Evolutionary conservation across 2,329 filamentous ascomycete species (phyloP), one percentile per base, ranked within the genome.

Genomic region (Hyphodiscus sp.): DNA sequence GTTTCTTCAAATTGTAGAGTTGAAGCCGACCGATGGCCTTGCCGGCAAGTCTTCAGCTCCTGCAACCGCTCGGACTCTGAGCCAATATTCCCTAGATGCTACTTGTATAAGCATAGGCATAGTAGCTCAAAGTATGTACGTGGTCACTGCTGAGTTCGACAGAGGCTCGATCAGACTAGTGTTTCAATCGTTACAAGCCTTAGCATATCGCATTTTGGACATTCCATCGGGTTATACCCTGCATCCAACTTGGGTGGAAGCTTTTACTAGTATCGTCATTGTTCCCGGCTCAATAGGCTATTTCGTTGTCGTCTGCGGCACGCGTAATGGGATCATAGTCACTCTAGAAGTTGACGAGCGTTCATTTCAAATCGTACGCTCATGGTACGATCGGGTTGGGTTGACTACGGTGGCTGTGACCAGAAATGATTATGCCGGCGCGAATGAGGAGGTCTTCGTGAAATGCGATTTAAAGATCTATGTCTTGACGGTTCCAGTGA

Each of bases 401-500:
- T 50, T 53, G 19, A 64, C 60, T 20, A 53, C 64, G n/a, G 63
- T 58, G 5, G 55, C 55, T 6, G 48, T 69, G 10, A 60, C 47
- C 20, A 60, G 44, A 53, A 62, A 67, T 52, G 53, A 61, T 10
- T 50, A 58, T 30, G 33, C 33, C 15, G 42, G 43, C 13, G 54
- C 51, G n/a, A 46, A 50, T 13, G 52, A 61, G 20, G 66, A 70
- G 2, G 69, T 73, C 1, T 70, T 82, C 11, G 69, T 73, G 11
- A 76, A 70, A 41, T 82, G 76, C 54, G 78, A 80, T 41, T 72
- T 73, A 13, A 71, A 64, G 11, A 65, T 82, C 1, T 68, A 59
- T 42, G 50, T 47, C 15, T 43, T 69, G 5, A 53, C n/a, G 30
- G n/a, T 48, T 11, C 20, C 38, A 45, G 20, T n/a, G n/a, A 13